Percentiles rank a stretch among this genome's conserved stretches.
Evolutionary conservation across 805 yeast species (phyloP).

Genomic region (Kodamaea kaohsiungensis): DNA sequence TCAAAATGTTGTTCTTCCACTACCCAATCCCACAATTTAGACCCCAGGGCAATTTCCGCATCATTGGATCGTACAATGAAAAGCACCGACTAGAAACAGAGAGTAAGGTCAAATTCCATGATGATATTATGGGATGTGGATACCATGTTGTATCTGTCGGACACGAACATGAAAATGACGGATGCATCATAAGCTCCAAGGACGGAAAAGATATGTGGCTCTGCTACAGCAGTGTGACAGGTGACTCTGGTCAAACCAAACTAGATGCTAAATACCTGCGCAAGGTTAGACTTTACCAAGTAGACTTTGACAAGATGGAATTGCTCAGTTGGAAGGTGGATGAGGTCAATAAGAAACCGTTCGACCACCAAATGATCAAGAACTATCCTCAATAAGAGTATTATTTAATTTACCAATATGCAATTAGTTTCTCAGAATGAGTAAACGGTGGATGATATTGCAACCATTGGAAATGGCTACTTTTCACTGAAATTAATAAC

Average conservation of each 20-base stretch:
- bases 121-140: constrained; percentile 36
- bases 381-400: neutral
- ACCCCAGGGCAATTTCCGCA: constrained; percentile 38
- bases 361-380: constrained; percentile 26
- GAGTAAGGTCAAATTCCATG: constrained; percentile 29
- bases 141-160: constrained; percentile 42
- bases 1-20: constrained; percentile 39
- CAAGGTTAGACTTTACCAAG: constrained; percentile 35
- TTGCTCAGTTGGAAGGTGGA: constrained; percentile 42
- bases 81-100: constrained; percentile 34
- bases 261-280: constrained; percentile 28
- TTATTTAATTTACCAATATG: too few relatives aligned
- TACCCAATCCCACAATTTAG: constrained; percentile 45
- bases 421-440: neutral
- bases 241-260: constrained; percentile 34
- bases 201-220: constrained; percentile 30
- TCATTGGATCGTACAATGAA: constrained; percentile 41
- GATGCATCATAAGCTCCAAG: constrained; percentile 32
- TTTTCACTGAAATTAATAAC: neutral
- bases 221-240: constrained; percentile 41
- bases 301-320: constrained; percentile 24
- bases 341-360: constrained; percentile 23
- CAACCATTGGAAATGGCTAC: neutral
- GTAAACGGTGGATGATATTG: neutral
- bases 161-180: constrained; percentile 47